These are phyloP conservation scores for Colletotrichum aenigma DNA, from an alignment of 2,329 filamentous ascomycete genomes.

Conservation along the genomic window DNA sequence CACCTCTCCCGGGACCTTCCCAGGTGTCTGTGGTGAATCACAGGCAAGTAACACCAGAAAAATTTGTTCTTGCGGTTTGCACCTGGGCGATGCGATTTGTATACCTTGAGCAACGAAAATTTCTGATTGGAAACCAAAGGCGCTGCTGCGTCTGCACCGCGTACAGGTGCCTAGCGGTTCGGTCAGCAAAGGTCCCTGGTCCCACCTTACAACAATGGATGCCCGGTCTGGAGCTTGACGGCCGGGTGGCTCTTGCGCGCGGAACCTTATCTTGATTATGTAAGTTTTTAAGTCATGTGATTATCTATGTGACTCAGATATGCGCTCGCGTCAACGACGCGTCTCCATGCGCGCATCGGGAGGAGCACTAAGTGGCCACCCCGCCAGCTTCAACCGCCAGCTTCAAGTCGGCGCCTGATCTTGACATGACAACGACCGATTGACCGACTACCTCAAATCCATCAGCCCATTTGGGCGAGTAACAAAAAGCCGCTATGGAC, in stretches of 20 bases:
- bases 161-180: background rate
- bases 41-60: background rate
- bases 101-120: background rate
- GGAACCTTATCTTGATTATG: background rate
- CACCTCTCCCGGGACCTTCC: background rate
- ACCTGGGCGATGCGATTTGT: background rate
- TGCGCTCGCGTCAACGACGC: slow-evolving; percentile 22
- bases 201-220: background rate
- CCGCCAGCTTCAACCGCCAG: background rate
- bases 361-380: background rate
- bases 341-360: background rate
- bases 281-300: background rate
- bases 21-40: background rate
- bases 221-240: background rate
- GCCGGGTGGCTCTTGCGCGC: background rate
- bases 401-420: background rate
- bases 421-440: background rate
- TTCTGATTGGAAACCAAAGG: background rate
- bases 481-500: slow-evolving; percentile 43
- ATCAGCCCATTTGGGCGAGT: background rate
- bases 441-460: background rate
- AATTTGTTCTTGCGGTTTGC: background rate
- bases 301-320: slow-evolving; percentile 14
- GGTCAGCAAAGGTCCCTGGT: background rate
- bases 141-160: background rate